Conservation (phyloP, 257 asterid species). For the Ilex aquifolium region DNA sequence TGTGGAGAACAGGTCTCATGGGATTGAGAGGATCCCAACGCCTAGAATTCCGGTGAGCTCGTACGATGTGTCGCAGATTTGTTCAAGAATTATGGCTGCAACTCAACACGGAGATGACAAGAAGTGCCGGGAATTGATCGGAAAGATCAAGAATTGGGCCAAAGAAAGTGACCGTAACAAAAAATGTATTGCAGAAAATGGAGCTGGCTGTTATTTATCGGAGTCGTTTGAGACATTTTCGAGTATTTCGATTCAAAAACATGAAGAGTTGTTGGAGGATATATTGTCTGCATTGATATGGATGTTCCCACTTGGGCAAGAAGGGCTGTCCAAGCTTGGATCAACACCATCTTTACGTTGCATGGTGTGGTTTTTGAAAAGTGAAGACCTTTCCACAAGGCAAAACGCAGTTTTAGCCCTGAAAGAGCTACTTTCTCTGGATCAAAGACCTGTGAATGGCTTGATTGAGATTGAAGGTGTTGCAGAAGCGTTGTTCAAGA, state of each 20-base stretch:
- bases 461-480: slow-evolving; percentile 35
- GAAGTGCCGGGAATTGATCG: slow-evolving; percentile 38
- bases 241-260: slow-evolving; percentile 11
- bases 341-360: slow-evolving; percentile 39
- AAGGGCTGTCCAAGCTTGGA: slow-evolving; percentile 42
- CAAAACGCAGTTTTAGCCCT: slow-evolving; percentile 45
- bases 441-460: slow-evolving; percentile 15
- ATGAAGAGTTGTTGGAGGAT: slow-evolving; percentile 29
- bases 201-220: slow-evolving; percentile 40
- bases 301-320: slow-evolving; percentile 43
- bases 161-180: slow-evolving; percentile 69
- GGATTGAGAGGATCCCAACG: slow-evolving; percentile 80
- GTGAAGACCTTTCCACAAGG: slow-evolving; percentile 46
- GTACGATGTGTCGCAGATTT: slow-evolving; percentile 34
- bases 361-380: slow-evolving; percentile 45
- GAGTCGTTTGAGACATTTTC: slow-evolving; percentile 22
- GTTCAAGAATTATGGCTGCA: slow-evolving; percentile 30
- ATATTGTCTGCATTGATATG: slow-evolving; percentile 51
- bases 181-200: slow-evolving; percentile 43
- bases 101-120: slow-evolving; percentile 20
- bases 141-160: slow-evolving; percentile 36
- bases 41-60: slow-evolving; percentile 63
- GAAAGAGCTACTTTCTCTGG: slow-evolving; percentile 33
- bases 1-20: slow-evolving; percentile 54
- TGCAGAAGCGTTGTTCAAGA: slow-evolving; percentile 35